Evolutionary conservation across 805 yeast species (phyloP).

Genomic region (Cyberlindnera mrakii): DNA sequence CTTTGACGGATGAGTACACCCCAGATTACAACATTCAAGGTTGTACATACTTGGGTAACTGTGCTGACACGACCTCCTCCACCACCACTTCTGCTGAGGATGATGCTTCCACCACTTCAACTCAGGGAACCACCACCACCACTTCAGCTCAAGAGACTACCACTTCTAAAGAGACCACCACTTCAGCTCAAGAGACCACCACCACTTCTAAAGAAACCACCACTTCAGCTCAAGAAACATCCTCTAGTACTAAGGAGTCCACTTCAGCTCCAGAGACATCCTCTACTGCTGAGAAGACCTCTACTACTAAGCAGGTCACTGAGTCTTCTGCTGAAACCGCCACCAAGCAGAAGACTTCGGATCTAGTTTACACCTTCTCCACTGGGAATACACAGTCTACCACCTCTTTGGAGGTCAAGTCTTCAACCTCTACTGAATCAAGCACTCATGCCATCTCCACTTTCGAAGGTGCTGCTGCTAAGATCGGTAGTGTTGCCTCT

Average conservation of each 20-base stretch:
- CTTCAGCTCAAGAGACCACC: constrained; percentile 2
- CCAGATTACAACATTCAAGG: constrained; percentile 4
- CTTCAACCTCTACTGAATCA: constrained; percentile 7
- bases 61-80: constrained; percentile 24
- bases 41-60: constrained; percentile 33
- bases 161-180: constrained; percentile 4
- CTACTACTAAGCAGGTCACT: not conserved
- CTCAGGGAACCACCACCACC: constrained; percentile 8
- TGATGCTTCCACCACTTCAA: constrained; percentile 8
- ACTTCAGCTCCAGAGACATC: constrained; percentile 6
- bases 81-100: not conserved
- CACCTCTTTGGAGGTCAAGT: not conserved
- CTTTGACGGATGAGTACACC: constrained; percentile 11
- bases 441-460: constrained; percentile 10
- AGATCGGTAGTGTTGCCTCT: constrained; percentile 12
- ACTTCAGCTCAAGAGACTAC: constrained; percentile 8
- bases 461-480: constrained; percentile 13
- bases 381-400: constrained; percentile 3
- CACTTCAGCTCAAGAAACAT: constrained; percentile 10
- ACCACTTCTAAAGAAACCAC: constrained; percentile 1
- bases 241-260: constrained; percentile 3
- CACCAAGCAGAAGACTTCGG: constrained; percentile 3
- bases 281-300: not conserved
- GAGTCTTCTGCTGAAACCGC: not conserved
- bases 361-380: not conserved